These are phyloP conservation scores for Aspergillus hancockii DNA, from an alignment of 495 filamentous ascomycete genomes.

Conservation along the genomic window DNA sequence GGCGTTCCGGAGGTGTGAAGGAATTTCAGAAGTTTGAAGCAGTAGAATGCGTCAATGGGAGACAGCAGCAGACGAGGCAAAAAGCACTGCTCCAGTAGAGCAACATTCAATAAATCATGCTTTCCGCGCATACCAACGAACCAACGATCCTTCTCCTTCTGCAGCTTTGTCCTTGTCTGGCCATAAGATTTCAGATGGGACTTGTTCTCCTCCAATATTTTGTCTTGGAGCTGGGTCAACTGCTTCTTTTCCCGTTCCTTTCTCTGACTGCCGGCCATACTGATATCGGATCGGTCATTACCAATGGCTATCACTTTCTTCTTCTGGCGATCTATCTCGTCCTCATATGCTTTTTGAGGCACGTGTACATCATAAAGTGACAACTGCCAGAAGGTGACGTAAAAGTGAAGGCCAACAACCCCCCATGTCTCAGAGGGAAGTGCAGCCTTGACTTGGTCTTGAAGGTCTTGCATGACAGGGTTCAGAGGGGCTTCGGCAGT, in stretches of 20 bases:
- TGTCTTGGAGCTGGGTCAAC: conserved; percentile 58
- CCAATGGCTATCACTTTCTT: conserved; percentile 61
- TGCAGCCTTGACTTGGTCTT: conserved; percentile 61
- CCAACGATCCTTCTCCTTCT: conserved; percentile 79
- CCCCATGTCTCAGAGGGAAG: conserved; percentile 66
- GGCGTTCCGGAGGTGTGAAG: conserved; percentile 79
- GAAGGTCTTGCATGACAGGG: conserved; percentile 75
- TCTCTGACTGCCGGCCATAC: conserved; percentile 57
- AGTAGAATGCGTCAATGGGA: conserved; percentile 81
- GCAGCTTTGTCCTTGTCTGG: conserved; percentile 62
- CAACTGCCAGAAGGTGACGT: conserved; percentile 91
- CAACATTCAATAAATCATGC: conserved; percentile 66
- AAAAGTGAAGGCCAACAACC: conserved; percentile 72
- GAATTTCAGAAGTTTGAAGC: conserved; percentile 79
- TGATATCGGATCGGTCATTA: conserved; percentile 72
- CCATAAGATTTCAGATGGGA: conserved; percentile 63
- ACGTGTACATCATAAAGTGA: conserved; percentile 77
- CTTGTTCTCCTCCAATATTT: conserved; percentile 69
- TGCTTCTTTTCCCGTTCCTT: conserved; percentile 65
- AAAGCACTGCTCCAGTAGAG: conserved; percentile 86
- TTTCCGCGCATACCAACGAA: conserved; percentile 64
- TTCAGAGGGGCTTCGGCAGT: conserved; percentile 51
- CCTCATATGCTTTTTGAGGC: conserved; percentile 70
- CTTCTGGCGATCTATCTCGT: conserved; percentile 64
- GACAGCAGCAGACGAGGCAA: conserved; percentile 83